Percentiles rank a stretch among this genome's conserved stretches.
phyloP scores from a whole-genome alignment of 2,329 filamentous ascomycete species.

The Clarireedia sp. region DNA sequence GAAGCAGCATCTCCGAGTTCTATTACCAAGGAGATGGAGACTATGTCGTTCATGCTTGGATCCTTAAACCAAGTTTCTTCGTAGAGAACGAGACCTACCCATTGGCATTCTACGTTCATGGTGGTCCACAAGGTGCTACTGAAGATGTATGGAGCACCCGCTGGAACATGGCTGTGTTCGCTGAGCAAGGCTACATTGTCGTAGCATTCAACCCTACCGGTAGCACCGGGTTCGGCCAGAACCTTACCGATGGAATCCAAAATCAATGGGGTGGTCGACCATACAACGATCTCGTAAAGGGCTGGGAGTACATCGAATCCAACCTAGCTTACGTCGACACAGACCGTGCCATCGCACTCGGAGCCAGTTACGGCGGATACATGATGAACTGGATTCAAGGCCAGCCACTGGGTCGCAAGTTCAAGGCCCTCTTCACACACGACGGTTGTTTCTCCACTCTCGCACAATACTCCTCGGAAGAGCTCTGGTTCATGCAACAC shows the following conservation, averaged over 20 bases:
- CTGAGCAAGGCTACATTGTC: conserved; percentile 76
- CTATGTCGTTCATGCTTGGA: conserved; percentile 20
- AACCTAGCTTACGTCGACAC: conserved; percentile 60
- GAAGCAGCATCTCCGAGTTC: conserved; percentile 19
- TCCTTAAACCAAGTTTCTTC: conserved; percentile 37
- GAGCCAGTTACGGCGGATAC: conserved; percentile 64
- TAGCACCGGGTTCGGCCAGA: conserved; percentile 67
- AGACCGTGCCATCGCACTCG: conserved; percentile 57
- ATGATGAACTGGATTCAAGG: conserved; percentile 89
- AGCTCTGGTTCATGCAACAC: conserved; percentile 58
- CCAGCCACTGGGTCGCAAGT: conserved; percentile 67
- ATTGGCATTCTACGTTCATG: conserved; percentile 68
- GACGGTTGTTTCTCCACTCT: conserved; percentile 6
- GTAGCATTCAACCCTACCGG: conserved; percentile 74
- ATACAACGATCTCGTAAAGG: conserved; percentile 70
- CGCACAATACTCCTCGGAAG: conserved; percentile 50
- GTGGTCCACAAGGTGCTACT: conserved; percentile 73
- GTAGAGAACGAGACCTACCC: conserved; percentile 65
- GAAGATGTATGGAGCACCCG: conserved; percentile 67
- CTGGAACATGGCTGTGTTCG: conserved; percentile 78
- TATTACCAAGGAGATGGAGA: conserved; percentile 21
- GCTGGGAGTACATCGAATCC: conserved; percentile 62
- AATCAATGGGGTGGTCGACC: conserved; percentile 46
- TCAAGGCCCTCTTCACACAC: conserved; percentile 50
- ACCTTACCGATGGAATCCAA: conserved; percentile 46